A percentile compares a stretch with the other conserved stretches of the same genome.
Evolutionary conservation across 768 basidiomycete genomes (phyloP).

Genomic region (Suillus alpinus): DNA sequence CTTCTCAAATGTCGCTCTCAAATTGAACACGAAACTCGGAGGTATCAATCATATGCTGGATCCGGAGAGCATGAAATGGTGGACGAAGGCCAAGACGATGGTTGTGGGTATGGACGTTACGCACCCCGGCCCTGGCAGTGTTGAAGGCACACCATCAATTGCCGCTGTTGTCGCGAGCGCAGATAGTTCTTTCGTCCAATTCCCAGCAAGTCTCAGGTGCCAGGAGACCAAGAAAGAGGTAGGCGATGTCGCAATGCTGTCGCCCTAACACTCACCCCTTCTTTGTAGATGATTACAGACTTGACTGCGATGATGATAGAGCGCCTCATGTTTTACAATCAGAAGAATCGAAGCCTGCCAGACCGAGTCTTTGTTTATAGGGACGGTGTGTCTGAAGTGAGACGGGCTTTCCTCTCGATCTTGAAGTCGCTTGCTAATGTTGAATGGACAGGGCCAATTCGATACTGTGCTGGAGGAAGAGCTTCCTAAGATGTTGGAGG

Average conservation of each 20-base stretch:
- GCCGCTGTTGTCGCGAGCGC: constrained; percentile 80
- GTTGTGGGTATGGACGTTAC: constrained; percentile 85
- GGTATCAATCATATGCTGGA: constrained; percentile 80
- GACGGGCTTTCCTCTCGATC: constrained; percentile 13
- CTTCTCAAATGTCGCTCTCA: constrained; percentile 77
- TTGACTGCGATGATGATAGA: constrained; percentile 69
- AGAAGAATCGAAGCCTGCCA: constrained; percentile 57
- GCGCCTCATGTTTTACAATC: constrained; percentile 55
- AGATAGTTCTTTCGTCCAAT: constrained; percentile 69
- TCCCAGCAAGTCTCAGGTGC: constrained; percentile 69
- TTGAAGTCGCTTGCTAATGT: neutral
- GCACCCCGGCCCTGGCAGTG: constrained; percentile 68
- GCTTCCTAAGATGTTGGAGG: constrained; percentile 55
- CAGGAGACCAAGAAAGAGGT: constrained; percentile 44
- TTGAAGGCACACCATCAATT: constrained; percentile 74
- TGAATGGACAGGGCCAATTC: constrained; percentile 64
- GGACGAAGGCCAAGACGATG: constrained; percentile 70
- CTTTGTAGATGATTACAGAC: constrained; percentile 65
- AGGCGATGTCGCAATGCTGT: neutral
- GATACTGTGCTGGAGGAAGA: constrained; percentile 58
- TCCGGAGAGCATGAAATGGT: constrained; percentile 54
- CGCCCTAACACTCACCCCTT: neutral
- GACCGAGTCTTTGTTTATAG: constrained; percentile 71
- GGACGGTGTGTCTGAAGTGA: constrained; percentile 79
- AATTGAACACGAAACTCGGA: constrained; percentile 81